These are phyloP conservation scores for Mollisiaceae sp. DNA, from an alignment of 2,329 filamentous ascomycete species.

Conservation along the genomic window DNA sequence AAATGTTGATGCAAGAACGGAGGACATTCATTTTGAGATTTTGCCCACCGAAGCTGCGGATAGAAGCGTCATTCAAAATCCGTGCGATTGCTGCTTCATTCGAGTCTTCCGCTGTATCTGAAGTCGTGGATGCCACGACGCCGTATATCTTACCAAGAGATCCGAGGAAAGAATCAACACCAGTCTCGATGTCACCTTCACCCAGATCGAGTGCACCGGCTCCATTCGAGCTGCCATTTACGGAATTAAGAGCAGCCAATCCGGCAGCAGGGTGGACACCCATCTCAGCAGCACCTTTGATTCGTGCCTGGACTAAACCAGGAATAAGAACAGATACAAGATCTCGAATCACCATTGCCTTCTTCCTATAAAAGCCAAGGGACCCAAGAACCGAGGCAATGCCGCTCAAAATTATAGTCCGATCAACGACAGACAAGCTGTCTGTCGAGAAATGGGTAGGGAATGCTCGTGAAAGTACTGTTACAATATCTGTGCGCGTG, in stretches of 20 bases:
- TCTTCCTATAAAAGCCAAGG: conserved; percentile 84
- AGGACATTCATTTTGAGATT: conserved; percentile 86
- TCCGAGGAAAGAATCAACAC: conserved; percentile 67
- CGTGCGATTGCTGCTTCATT: conserved; percentile 59
- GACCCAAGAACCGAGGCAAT: conserved; percentile 85
- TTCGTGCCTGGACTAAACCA: conserved; percentile 87
- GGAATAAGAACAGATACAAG: conserved; percentile 82
- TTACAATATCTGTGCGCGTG: conserved; percentile 67
- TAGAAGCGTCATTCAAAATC: conserved; percentile 62
- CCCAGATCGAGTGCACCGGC: conserved; percentile 64
- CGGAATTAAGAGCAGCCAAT: conserved; percentile 71
- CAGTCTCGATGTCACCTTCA: conserved; percentile 68
- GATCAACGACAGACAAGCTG: conserved; percentile 73
- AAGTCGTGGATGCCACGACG: conserved; percentile 49
- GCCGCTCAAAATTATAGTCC: conserved; percentile 79
- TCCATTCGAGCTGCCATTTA: conserved; percentile 54
- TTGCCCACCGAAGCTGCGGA: conserved; percentile 75
- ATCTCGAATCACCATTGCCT: conserved; percentile 87
- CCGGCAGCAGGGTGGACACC: conserved; percentile 94
- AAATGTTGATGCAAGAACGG: conserved; percentile 89
- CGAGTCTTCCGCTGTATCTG: conserved; percentile 48
- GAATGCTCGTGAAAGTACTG: conserved; percentile 70
- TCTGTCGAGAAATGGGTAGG: conserved; percentile 69
- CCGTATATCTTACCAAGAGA: conserved; percentile 68
- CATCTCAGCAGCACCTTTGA: conserved; percentile 91